Conservation (phyloP, 768 basidiomycete genomes). For the Boletus edulis region DNA sequence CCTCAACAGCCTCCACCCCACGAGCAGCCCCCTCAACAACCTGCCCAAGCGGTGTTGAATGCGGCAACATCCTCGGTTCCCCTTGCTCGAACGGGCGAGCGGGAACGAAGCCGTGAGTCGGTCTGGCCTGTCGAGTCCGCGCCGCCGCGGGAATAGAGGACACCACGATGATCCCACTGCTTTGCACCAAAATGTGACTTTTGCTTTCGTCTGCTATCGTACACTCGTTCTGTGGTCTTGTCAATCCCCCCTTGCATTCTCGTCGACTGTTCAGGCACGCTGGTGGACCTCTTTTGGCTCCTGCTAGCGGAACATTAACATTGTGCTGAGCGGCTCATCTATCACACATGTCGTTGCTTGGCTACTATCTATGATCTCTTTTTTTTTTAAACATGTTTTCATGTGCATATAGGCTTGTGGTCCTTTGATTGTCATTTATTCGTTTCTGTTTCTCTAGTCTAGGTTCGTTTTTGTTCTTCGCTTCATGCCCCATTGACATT, state of each 20-base stretch:
- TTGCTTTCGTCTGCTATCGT: conserved; percentile 32
- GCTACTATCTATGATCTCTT: conserved; percentile 27
- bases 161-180: conserved; percentile 11
- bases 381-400: conserved; percentile 23
- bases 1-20: conserved; percentile 25
- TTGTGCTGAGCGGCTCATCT: conserved; percentile 23
- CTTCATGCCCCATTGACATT: conserved; percentile 7
- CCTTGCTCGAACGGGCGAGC: conserved; percentile 23
- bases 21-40: conserved; percentile 26
- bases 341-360: conserved; percentile 23
- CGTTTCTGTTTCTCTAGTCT: conserved; percentile 13
- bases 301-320: conserved; percentile 25
- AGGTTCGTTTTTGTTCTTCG: conserved; percentile 7
- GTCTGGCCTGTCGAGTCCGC: conserved; percentile 31
- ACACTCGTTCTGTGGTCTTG: conserved; percentile 11
- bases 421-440: conserved; percentile 29
- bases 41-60: conserved; percentile 16
- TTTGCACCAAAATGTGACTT: conserved; percentile 18
- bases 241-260: conserved; percentile 27
- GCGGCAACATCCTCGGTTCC: conserved; percentile 18
- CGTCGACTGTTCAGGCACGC: conserved; percentile 3
- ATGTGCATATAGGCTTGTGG: conserved; percentile 25
- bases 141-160: conserved; percentile 26
- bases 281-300: conserved; percentile 13
- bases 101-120: conserved; percentile 28